Evolutionary conservation across 805 yeast species (phyloP), one percentile per base, ranked within the genome.

Genomic region (Dipodascopsis uninucleata): DNA sequence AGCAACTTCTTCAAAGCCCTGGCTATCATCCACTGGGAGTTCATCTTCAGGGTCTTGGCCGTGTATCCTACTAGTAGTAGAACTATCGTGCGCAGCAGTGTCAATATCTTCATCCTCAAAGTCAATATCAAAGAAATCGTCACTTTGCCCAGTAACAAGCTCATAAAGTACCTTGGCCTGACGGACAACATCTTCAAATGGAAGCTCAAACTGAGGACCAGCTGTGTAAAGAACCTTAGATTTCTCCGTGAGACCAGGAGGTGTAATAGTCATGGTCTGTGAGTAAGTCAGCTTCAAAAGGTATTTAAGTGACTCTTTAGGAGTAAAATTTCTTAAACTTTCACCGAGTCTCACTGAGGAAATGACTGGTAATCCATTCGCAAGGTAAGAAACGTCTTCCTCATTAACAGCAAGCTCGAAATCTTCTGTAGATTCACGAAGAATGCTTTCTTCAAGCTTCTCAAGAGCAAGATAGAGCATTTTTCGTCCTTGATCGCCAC

Each of bases 51-150:
- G 34, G 22, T 28, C 38, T 9, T 20, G 35, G 18, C 22, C 39
- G 20, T 45, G 25, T 14, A 35, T 16, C 5, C 28, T 33, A 14
- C 45, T 36, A 31, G 39, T 48, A 3, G 52, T 29, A 8, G 38
- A 34, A 26, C 32, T 32, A 4, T 44, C 50, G 10, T 46, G 38
- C 5, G 48, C 51, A 7, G 47, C 25, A 10, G 40, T 41, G 24
- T 70, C 75, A 28, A 80, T 89, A 34, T 85, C 95, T 17, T 88
- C 96, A 63, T 90, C 97, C 65, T 90, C 97, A 61, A 90, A 90
- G 65, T 90, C 97, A 32, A 90, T 85, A 63, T 87, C 96, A 61
- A 90, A 90, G 68, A 93, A 93, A 66, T 90, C 97, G 58, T 90
- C 97, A 61, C 85, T 93, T 1, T 95, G 77, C 7, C 97, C 97